Percentiles rank a stretch among this genome's conserved stretches.
These are phyloP conservation scores for Ormosia semicastrata DNA, from an alignment of 306 rosid species.

Conservation along the genomic window DNA sequence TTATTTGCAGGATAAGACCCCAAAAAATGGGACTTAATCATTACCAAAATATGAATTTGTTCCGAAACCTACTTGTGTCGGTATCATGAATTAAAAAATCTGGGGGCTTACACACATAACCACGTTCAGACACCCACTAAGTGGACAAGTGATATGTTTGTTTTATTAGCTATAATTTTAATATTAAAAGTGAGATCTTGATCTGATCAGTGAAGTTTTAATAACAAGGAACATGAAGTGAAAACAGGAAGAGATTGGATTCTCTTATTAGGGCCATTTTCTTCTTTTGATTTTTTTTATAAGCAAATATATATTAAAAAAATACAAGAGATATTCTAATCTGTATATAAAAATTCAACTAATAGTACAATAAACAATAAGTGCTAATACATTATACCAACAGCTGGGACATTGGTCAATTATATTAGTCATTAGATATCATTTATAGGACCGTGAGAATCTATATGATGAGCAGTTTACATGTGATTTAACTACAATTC, in stretches of 20 bases:
- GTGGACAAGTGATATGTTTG: slow-evolving; percentile 10
- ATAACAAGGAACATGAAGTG: neutral
- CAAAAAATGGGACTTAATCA: neutral
- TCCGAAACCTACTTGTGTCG: neutral
- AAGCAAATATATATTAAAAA: too few species aligned
- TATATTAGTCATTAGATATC: neutral
- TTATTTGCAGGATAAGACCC: slow-evolving; percentile 3
- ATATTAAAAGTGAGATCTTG: slow-evolving; percentile 26
- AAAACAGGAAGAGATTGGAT: neutral
- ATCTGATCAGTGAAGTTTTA: slow-evolving; percentile 5
- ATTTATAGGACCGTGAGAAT: neutral
- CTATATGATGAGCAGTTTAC: neutral
- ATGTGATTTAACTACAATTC: too few species aligned
- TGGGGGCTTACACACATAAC: neutral
- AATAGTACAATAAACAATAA: too few species aligned
- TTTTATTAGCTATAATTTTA: neutral
- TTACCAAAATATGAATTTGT: neutral
- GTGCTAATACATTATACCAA: too few species aligned
- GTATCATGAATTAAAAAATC: neutral
- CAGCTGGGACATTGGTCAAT: neutral
- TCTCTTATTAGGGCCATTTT: slow-evolving; percentile 4
- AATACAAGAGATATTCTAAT: too few species aligned
- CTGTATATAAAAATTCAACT: too few species aligned
- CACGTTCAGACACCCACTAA: slow-evolving; percentile 11
- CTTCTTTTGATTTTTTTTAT: too few species aligned